phyloP scores from a whole-genome alignment of 352 stramenopile species.

The Phytophthora pistaciae region DNA sequence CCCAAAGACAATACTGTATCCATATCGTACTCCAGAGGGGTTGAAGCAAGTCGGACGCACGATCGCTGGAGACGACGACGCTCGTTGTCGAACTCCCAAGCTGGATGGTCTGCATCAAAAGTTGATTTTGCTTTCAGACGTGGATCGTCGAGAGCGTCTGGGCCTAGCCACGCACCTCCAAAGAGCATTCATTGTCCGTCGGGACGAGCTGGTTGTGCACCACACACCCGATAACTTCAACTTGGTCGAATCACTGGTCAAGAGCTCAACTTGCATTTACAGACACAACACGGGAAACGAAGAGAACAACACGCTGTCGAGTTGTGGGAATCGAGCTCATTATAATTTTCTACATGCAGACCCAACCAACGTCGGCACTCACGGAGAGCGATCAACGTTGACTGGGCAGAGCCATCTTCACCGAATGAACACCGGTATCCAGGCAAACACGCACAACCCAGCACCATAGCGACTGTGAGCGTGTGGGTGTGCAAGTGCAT shows the following conservation, averaged over 20 bases:
- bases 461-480: slow-evolving; percentile 1
- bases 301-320: neutral
- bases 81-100: slow-evolving; percentile 9
- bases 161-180: slow-evolving; percentile 2
- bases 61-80: slow-evolving; percentile 11
- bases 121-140: slow-evolving; percentile 3
- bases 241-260: slow-evolving; percentile 15
- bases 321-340: slow-evolving; percentile 8
- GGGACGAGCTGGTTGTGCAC: neutral
- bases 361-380: slow-evolving; percentile 1
- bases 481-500: slow-evolving; percentile 5
- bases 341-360: slow-evolving; percentile 27
- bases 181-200: slow-evolving; percentile 33
- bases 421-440: neutral
- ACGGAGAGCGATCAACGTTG: neutral
- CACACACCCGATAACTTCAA: slow-evolving; percentile 6
- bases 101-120: slow-evolving; percentile 9
- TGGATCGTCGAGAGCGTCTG: neutral
- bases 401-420: neutral
- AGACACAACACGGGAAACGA: neutral
- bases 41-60: slow-evolving; percentile 8
- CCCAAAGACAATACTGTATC: neutral
- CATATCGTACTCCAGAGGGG: slow-evolving; percentile 6
- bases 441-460: neutral
- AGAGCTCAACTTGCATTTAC: neutral